These are phyloP conservation scores for Eremochloa ophiuroides DNA, from an alignment of 176 grass and related monocot species.

Conservation along the genomic window DNA sequence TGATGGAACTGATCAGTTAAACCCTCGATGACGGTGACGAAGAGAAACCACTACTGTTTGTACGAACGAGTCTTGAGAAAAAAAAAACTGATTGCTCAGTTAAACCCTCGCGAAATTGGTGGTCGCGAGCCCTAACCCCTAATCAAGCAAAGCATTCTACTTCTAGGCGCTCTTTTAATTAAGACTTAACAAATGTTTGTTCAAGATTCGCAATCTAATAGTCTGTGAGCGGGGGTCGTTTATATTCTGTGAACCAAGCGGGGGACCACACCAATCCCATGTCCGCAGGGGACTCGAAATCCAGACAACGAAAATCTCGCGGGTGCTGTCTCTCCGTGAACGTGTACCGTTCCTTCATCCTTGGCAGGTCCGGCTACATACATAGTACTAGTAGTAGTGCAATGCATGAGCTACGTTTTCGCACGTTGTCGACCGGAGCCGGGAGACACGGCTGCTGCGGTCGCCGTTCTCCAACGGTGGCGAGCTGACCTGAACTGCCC, in stretches of 20 bases:
- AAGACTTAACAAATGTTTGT: slow-evolving; percentile 4
- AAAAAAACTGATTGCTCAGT: background rate
- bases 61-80: background rate
- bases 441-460: slow-evolving; percentile 1
- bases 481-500: background rate
- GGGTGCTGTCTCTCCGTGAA: background rate
- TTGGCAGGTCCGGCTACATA: no score
- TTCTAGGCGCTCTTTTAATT: background rate
- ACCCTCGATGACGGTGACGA: background rate
- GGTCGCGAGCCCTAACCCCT: background rate
- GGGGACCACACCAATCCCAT: background rate
- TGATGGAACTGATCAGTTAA: background rate
- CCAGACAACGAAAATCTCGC: background rate
- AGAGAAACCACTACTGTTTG: background rate
- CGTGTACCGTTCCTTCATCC: no score
- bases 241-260: background rate
- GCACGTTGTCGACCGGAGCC: slow-evolving; percentile 27
- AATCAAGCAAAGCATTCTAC: background rate
- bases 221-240: background rate
- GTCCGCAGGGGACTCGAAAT: background rate
- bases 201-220: slow-evolving; percentile 10
- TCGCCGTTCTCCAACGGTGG: background rate
- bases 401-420: background rate
- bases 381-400: no score
- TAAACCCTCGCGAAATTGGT: background rate